Conservation (phyloP, 805 yeast species). For the Ogataea saltuana region DNA sequence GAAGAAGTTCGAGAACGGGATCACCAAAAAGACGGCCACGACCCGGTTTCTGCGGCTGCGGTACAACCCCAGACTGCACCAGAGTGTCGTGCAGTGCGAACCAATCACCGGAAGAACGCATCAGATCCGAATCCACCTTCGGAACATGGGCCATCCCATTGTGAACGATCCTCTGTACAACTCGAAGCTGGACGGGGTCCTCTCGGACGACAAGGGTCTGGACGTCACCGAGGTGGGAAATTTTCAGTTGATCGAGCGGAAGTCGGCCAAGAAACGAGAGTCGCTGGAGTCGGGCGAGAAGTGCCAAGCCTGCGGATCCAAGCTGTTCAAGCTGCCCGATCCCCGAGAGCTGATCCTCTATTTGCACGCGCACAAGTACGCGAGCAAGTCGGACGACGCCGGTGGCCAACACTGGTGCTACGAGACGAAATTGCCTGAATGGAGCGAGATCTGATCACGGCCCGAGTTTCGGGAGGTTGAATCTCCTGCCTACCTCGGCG, state of each 20-base stretch:
- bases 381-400: too few species aligned
- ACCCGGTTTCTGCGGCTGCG: constrained; percentile 30
- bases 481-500: constrained; percentile 5
- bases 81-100: constrained; percentile 48
- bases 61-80: constrained; percentile 31
- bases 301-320: constrained; percentile 40
- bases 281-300: constrained; percentile 22
- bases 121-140: constrained; percentile 56
- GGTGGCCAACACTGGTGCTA: constrained; percentile 39
- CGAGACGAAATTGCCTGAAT: constrained; percentile 46
- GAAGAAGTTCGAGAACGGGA: constrained; percentile 28
- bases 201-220: constrained; percentile 8
- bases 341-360: constrained; percentile 39
- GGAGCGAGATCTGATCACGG: constrained; percentile 41
- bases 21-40: constrained; percentile 23
- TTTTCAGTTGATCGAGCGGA: constrained; percentile 13
- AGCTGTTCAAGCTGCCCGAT: constrained; percentile 35
- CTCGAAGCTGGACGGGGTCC: constrained; percentile 9
- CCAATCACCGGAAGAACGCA: constrained; percentile 58
- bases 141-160: constrained; percentile 44
- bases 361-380: constrained; percentile 50
- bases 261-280: constrained; percentile 18
- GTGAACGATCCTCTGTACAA: constrained; percentile 38
- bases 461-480: constrained; percentile 11
- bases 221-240: constrained; percentile 12